Base-by-base conservation (phyloP, 1,284 basidiomycete genomes). In the Tetrapyrgos nigripes region DNA sequence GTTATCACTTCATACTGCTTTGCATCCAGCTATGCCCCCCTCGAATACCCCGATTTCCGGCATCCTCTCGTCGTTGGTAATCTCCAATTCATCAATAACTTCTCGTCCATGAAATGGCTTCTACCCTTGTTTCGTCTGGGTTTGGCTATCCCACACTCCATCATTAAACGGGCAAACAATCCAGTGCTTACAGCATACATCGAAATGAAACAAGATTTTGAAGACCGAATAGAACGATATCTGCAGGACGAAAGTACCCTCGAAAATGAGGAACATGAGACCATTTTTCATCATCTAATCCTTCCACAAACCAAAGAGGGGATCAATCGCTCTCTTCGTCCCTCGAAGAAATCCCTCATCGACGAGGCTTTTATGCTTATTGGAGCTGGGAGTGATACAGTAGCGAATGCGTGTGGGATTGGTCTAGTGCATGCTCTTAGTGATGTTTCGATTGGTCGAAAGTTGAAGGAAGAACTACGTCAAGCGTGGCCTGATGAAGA, bases 1-100 rank as follows among this genome's bases (percentile, higher is more conserved):
- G 59, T 68, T 21, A 68, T 72, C 45, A 68, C 63, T 10, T 62
- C 64, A 21, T 69, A 69, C 57, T 69, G 67, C 59, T 70, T 67
- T 54, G 65, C 63, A 11, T 54, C 57, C 23, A 60, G 57, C 3
- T 48, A 62, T 23, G 55, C 65, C 46, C 58, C 64, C 1, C 63
- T 66, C 21, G 55, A 56, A 21, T 57, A 59, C 9, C 64, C 64
- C 1, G 58, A 61, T 21, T 73, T 74, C 58, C 27, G 55, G 17
- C 60, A 70, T 13, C 62, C 63, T 8, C 37, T 69, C 43, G 35
- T 64, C 14, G 21, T 61, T 13, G 59, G 57, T 4, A 51, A 63
- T 3, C 53, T 65, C 29, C n/a, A 28, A 2, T 24, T 51, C 14
- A 21, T 68, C 11, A 52, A 44, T 17, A 33, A 57, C 3, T 31